Evolutionary conservation across 2,329 filamentous ascomycete species (phyloP).

Genomic region (Neonectria ditissima): DNA sequence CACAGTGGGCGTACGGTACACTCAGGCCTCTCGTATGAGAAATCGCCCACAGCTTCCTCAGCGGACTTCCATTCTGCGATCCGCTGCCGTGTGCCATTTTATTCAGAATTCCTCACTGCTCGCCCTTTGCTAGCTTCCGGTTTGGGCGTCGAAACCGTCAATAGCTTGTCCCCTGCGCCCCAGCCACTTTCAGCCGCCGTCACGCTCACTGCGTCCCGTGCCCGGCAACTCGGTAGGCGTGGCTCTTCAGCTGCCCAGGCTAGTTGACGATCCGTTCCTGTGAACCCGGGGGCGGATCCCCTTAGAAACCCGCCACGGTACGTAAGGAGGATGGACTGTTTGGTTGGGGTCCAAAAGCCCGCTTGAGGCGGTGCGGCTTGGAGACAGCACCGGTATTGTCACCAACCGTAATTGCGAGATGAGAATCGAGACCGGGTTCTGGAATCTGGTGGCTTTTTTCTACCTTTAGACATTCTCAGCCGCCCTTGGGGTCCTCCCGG

Average conservation of each 20-base stretch:
- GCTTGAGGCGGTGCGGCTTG: slow-evolving; percentile 9
- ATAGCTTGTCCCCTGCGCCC: not conserved
- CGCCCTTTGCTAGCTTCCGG: not conserved
- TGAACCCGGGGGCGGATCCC: slow-evolving; percentile 23
- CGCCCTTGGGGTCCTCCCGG: not conserved
- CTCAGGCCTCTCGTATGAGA: not conserved
- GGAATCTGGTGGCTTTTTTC: slow-evolving; percentile 23
- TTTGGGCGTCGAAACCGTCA: not conserved
- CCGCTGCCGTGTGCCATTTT: slow-evolving; percentile 12
- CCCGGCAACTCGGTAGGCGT: slow-evolving; percentile 6
- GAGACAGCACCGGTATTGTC: not conserved
- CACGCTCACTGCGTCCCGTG: slow-evolving; percentile 4
- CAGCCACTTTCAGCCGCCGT: not conserved
- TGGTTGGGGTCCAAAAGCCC: not conserved
- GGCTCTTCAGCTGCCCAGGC: slow-evolving; percentile 17
- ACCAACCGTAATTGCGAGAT: slow-evolving; percentile 3
- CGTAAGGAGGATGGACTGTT: slow-evolving; percentile 2
- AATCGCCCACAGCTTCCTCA: not conserved
- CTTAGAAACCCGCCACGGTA: slow-evolving; percentile 1
- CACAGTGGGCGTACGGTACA: not conserved
- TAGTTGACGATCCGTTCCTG: slow-evolving; percentile 10
- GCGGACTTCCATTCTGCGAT: not conserved
- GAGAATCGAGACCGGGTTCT: slow-evolving; percentile 13
- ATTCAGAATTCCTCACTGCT: not conserved
- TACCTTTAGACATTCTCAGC: not conserved